A percentile compares a stretch with the other conserved stretches of the same genome.
Conservation (phyloP, 495 filamentous ascomycete species). For the Apodospora peruviana region DNA sequence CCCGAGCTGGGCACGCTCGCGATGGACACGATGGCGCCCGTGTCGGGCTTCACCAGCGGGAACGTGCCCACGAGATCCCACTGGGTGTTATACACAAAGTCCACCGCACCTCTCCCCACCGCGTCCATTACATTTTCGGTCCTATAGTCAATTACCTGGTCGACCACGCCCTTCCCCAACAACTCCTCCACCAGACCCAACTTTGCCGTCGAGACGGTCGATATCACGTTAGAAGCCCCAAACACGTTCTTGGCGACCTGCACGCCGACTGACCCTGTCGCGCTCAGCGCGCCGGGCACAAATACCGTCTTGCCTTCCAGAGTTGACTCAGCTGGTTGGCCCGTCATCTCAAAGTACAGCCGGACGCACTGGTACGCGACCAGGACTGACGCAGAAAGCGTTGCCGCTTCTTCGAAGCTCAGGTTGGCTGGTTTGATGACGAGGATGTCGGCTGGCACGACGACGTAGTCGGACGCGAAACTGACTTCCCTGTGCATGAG, state of each 20-base stretch:
- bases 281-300: slow-evolving; percentile 47
- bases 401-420: slow-evolving; percentile 28
- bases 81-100: slow-evolving; percentile 51
- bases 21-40: slow-evolving; percentile 37
- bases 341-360: slow-evolving; percentile 28
- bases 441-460: slow-evolving; percentile 19
- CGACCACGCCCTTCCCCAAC: slow-evolving; percentile 27
- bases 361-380: slow-evolving; percentile 42
- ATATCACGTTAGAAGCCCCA: slow-evolving; percentile 43
- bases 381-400: slow-evolving; percentile 30
- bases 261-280: slow-evolving; percentile 41
- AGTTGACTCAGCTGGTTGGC: slow-evolving; percentile 23
- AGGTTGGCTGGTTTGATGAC: slow-evolving; percentile 35
- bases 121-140: slow-evolving; percentile 29
- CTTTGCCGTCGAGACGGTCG: slow-evolving; percentile 50
- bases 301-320: slow-evolving; percentile 52
- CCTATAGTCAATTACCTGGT: slow-evolving; percentile 47
- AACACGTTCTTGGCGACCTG: slow-evolving; percentile 51
- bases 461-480: slow-evolving; percentile 34
- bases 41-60: slow-evolving; percentile 31
- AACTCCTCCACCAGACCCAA: slow-evolving; percentile 37
- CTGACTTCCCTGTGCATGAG: slow-evolving; percentile 16
- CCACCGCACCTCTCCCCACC: slow-evolving; percentile 40
- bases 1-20: slow-evolving; percentile 29
- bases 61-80: slow-evolving; percentile 28